Evolutionary conservation across 2,329 filamentous ascomycete genomes (phyloP).

Genomic region (Rosellinia necatrix): DNA sequence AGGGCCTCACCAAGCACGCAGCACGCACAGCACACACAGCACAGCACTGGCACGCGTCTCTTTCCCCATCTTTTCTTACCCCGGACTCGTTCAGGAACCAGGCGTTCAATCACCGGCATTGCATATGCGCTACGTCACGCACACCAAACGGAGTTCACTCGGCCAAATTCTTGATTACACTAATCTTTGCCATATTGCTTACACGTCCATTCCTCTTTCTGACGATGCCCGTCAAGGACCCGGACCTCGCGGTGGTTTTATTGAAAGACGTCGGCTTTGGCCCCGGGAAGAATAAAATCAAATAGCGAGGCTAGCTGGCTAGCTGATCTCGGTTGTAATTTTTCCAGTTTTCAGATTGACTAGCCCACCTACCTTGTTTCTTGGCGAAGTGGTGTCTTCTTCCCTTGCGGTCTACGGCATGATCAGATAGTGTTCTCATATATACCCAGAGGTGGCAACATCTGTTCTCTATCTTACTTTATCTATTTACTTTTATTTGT

Average conservation of each 20-base stretch:
- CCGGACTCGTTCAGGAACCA: constrained; percentile 27
- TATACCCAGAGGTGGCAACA: constrained; percentile 27
- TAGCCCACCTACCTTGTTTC: neutral
- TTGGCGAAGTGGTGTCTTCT: constrained; percentile 3
- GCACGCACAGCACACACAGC: too few species aligned
- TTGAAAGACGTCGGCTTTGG: constrained; percentile 11
- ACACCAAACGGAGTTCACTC: constrained; percentile 25
- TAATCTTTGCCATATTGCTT: constrained; percentile 28
- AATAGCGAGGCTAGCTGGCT: constrained; percentile 22
- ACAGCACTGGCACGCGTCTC: constrained; percentile 13
- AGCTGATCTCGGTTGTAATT: constrained; percentile 20
- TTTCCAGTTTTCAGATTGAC: neutral
- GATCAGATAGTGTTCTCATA: constrained; percentile 13
- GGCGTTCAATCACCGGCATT: constrained; percentile 19
- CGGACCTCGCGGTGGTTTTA: constrained; percentile 13
- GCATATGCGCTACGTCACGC: constrained; percentile 26
- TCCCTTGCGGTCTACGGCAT: neutral
- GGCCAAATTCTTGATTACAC: constrained; percentile 28
- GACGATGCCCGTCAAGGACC: constrained; percentile 12
- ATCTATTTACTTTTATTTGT: too few species aligned
- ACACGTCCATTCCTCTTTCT: constrained; percentile 11
- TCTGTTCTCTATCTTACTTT: constrained; percentile 16
- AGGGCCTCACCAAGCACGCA: constrained; percentile 4
- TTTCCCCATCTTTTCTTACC: constrained; percentile 27
- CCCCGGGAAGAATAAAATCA: neutral